Evolutionary conservation across 345 rosid species (phyloP), one percentile per base, ranked within the genome.

Genomic region (Physaria fendleri): DNA sequence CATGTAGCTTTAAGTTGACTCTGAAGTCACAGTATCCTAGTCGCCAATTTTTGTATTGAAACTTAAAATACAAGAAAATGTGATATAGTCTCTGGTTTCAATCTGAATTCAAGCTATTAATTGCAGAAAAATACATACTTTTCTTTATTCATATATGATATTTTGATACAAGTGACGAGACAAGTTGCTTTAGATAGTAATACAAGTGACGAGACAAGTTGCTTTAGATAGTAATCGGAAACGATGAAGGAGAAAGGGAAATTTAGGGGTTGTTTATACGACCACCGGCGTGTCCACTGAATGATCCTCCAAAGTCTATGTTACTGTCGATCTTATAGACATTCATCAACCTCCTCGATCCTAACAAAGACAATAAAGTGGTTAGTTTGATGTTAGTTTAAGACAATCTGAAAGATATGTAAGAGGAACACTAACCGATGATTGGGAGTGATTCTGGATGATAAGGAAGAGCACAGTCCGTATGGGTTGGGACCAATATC

Each of bases 401-500:
- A n/a, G n/a, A n/a, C n/a, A n/a, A n/a, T n/a, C n/a, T n/a, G n/a
- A n/a, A n/a, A n/a, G 2, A 40, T 41, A 18, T 1, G n/a, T 41
- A 13, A 41, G 13, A 9, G 21, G 10, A 2, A 17, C n/a, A 41
- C 46, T 41, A 41, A 55, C 60, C 46, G 15, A 23, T 37, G 14
- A 56, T 15, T 23, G 43, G 23, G 45, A 46, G 23, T 33, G 55
- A 42, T 46, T 46, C 45, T 34, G 23, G 55, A 11, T 12, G 34
- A 46, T 27, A 33, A 6, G 17, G 27, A 35, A 61, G 65, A 35
- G 24, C 37, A 61, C 37, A 24, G 8, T 35, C 65, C 1, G 18
- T 61, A 1, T 61, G 65, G 12, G 46, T 47, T 17, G 56, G 34
- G 25, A 37, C 56, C 37, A 35, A 16, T 34, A 61, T 18, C 46